These are phyloP conservation scores for Suillus luteus DNA, from an alignment of 768 basidiomycete genomes.

Conservation along the genomic window DNA sequence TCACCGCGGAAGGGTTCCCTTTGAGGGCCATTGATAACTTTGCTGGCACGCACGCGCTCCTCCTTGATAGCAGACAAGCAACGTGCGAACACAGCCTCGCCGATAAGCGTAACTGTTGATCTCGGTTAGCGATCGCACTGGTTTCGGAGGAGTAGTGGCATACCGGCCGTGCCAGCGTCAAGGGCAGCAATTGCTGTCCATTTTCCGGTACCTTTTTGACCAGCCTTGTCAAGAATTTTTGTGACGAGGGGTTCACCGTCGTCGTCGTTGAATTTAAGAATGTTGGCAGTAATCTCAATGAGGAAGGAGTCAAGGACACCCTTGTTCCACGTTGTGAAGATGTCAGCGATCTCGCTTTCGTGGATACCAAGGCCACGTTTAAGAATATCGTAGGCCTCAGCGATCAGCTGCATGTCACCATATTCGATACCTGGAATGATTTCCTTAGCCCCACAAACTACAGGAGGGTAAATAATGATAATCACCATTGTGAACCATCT, in stretches of 20 bases:
- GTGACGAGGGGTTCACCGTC: conserved; percentile 88
- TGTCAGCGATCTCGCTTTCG: conserved; percentile 91
- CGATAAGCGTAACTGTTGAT: conserved; percentile 88
- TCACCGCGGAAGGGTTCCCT: conserved; percentile 94
- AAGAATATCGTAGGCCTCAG: conserved; percentile 98
- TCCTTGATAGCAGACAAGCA: conserved; percentile 97
- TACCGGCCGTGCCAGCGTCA: conserved; percentile 86
- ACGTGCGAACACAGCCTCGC: conserved; percentile 98
- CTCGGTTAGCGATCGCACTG: conserved; percentile 13
- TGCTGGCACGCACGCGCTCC: conserved; percentile 93
- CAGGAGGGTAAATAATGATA: conserved; percentile 17
- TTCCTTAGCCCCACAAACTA: conserved; percentile 12
- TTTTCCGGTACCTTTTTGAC: conserved; percentile 99
- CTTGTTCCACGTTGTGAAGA: conserved; percentile 96
- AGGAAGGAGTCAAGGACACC: conserved; percentile 99
- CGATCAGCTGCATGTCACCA: conserved; percentile 99
- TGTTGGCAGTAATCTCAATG: conserved; percentile 96
- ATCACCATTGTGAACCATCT: conserved; percentile 98
- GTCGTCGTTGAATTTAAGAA: conserved; percentile 95
- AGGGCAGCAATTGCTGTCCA: conserved; percentile 99
- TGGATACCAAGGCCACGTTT: conserved; percentile 88
- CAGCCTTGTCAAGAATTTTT: conserved; percentile 95
- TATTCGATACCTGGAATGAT: conserved; percentile 87
- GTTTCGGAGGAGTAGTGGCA: conserved; percentile 27
- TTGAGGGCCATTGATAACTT: conserved; percentile 85